Conservation (phyloP, 495 filamentous ascomycete genomes). For the Xylaria bambusicola region DNA sequence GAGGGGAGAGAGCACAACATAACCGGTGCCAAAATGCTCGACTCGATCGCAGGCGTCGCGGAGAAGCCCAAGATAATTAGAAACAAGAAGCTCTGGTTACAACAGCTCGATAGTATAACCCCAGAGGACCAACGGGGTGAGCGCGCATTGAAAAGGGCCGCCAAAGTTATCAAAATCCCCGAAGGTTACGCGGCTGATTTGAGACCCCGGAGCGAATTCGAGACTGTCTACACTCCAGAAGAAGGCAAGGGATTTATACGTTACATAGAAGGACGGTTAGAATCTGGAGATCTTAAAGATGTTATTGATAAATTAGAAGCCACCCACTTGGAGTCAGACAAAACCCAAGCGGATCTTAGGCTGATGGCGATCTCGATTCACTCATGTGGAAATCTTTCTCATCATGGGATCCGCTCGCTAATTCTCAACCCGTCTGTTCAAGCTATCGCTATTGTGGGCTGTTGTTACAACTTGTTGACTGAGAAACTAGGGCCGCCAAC, state of each 20-base stretch:
- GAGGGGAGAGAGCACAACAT: constrained; percentile 87
- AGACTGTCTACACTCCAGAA: constrained; percentile 46
- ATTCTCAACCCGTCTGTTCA: constrained; percentile 78
- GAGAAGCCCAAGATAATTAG: constrained; percentile 66
- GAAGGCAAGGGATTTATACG: constrained; percentile 67
- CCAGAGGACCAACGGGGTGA: constrained; percentile 42
- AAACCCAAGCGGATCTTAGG: constrained; percentile 40
- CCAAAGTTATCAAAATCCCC: constrained; percentile 36
- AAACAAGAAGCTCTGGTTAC: constrained; percentile 73
- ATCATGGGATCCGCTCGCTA: constrained; percentile 87
- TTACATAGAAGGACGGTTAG: constrained; percentile 62
- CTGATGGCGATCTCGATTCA: constrained; percentile 93
- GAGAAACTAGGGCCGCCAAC: constrained; percentile 85
- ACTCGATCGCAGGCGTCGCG: constrained; percentile 71
- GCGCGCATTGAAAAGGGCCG: constrained; percentile 41
- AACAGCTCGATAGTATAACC: constrained; percentile 41
- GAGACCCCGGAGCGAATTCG: constrained; percentile 46
- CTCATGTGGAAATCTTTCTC: constrained; percentile 95
- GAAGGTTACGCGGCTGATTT: constrained; percentile 45
- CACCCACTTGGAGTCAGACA: constrained; percentile 29
- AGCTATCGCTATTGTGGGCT: constrained; percentile 91
- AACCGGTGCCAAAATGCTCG: constrained; percentile 77
- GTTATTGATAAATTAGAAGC: constrained; percentile 49
- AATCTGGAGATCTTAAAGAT: constrained; percentile 61
- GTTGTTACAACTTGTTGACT: constrained; percentile 95